phyloP scores from a whole-genome alignment of 1,284 basidiomycete species.

The Phenoliferia sp. region DNA sequence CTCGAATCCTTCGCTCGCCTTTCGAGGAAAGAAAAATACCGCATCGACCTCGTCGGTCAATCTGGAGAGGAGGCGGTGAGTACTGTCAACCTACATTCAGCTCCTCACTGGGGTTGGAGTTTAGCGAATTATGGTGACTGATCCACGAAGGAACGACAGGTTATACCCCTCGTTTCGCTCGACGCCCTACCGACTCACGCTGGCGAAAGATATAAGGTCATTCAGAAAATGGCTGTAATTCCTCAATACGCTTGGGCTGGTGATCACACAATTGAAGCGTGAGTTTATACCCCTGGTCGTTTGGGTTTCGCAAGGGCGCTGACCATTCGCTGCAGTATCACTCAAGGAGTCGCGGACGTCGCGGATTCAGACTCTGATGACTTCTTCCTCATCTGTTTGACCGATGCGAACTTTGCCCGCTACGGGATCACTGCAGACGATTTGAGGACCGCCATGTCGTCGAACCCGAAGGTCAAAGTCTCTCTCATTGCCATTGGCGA shows the following conservation, averaged over 20 bases:
- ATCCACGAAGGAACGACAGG: no score
- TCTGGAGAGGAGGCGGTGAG: conserved; percentile 39
- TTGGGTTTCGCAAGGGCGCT: no score
- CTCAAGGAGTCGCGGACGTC: conserved; percentile 3
- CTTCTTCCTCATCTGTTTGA: conserved; percentile 43
- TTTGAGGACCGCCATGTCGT: conserved; percentile 10
- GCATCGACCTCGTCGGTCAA: conserved; percentile 42
- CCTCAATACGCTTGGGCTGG: conserved; percentile 28
- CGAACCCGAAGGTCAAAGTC: conserved; percentile 24
- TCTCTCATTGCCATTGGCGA: conserved; percentile 29
- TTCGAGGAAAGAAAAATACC: conserved; percentile 33
- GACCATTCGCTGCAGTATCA: background rate
- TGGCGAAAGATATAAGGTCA: conserved; percentile 16
- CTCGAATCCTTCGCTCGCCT: conserved; percentile 40
- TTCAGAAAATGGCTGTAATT: conserved; percentile 22
- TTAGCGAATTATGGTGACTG: no score
- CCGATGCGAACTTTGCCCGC: conserved; percentile 43
- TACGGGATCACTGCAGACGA: conserved; percentile 40
- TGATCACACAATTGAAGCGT: conserved; percentile 34
- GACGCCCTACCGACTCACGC: conserved; percentile 12
- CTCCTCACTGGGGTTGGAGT: no score
- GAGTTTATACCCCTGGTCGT: background rate
- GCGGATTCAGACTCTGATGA: conserved; percentile 35
- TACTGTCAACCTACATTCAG: no score
- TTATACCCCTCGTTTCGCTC: conserved; percentile 38